Evolutionary conservation across 768 basidiomycete species (phyloP).

Genomic region (Chalciporus piperatus): DNA sequence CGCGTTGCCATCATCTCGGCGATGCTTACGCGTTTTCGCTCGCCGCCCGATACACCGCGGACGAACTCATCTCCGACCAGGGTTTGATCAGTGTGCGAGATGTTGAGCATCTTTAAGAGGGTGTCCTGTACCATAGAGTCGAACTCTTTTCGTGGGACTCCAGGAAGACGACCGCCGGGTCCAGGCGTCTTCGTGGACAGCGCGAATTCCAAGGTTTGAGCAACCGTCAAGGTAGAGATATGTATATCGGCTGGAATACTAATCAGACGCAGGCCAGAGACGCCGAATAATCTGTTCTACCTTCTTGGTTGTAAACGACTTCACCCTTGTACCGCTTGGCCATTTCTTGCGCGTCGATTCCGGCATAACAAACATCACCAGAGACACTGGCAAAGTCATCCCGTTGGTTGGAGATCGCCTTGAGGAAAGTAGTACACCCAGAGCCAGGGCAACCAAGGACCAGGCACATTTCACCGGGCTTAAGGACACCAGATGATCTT

Average conservation of each 20-base stretch:
- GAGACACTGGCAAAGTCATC: conserved; percentile 58
- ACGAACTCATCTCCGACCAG: conserved; percentile 87
- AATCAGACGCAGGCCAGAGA: background rate
- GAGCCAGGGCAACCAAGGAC: conserved; percentile 81
- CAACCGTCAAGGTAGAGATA: conserved; percentile 77
- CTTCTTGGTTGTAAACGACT: conserved; percentile 76
- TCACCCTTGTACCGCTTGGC: conserved; percentile 73
- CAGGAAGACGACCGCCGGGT: conserved; percentile 67
- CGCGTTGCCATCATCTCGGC: conserved; percentile 86
- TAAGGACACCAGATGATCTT: conserved; percentile 65
- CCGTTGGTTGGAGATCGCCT: conserved; percentile 75
- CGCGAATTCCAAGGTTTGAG: conserved; percentile 71
- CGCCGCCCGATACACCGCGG: conserved; percentile 76
- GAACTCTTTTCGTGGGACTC: conserved; percentile 59
- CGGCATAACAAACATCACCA: conserved; percentile 81
- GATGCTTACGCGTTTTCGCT: conserved; percentile 78
- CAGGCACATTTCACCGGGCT: conserved; percentile 84
- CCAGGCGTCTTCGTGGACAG: conserved; percentile 75
- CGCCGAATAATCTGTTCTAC: conserved; percentile 27
- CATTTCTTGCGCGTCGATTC: conserved; percentile 76
- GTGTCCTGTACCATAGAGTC: conserved; percentile 54
- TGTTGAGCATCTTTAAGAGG: conserved; percentile 77
- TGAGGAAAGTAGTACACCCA: conserved; percentile 86
- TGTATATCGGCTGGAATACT: conserved; percentile 65
- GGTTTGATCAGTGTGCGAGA: conserved; percentile 73